These are phyloP conservation scores for Debaryomyces robertsiae DNA, from an alignment of 1,139 yeast species.

Conservation along the genomic window DNA sequence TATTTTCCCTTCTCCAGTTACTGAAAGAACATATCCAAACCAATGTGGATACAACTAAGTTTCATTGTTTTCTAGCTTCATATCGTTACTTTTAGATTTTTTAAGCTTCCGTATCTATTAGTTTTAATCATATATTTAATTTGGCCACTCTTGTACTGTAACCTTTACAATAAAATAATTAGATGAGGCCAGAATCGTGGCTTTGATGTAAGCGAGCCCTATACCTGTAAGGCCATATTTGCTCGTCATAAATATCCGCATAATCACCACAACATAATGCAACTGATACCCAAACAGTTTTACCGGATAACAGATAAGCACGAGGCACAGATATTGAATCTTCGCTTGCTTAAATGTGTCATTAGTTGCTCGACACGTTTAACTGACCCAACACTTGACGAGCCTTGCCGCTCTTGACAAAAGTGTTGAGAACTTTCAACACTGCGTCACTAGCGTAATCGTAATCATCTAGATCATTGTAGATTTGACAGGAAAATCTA, in stretches of 20 bases:
- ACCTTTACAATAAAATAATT: too few species aligned
- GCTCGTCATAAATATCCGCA: too few species aligned
- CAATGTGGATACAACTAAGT: slow-evolving; percentile 50
- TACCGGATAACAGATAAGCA: too few species aligned
- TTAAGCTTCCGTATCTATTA: background rate
- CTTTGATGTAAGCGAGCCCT: too few species aligned
- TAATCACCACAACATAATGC: too few species aligned
- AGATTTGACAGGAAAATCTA: slow-evolving; percentile 63
- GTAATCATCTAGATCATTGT: slow-evolving; percentile 59
- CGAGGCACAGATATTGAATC: too few species aligned
- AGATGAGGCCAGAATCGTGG: too few species aligned
- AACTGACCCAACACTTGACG: background rate
- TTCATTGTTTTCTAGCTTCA: slow-evolving; percentile 2
- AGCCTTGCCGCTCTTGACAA: background rate
- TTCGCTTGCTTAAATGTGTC: too few species aligned
- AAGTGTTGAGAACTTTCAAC: slow-evolving; percentile 1
- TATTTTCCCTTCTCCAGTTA: slow-evolving; percentile 79
- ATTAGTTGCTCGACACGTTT: background rate
- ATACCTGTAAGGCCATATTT: too few species aligned
- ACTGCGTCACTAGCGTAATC: slow-evolving; percentile 39
- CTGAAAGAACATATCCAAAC: slow-evolving; percentile 64
- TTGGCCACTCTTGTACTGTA: too few species aligned
- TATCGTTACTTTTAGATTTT: background rate
- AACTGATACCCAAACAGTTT: too few species aligned
- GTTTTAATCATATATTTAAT: too few species aligned